Evolutionary conservation across 306 rosid genomes (phyloP), one percentile per base, ranked within the genome.

Genomic region (Argentina anserina): DNA sequence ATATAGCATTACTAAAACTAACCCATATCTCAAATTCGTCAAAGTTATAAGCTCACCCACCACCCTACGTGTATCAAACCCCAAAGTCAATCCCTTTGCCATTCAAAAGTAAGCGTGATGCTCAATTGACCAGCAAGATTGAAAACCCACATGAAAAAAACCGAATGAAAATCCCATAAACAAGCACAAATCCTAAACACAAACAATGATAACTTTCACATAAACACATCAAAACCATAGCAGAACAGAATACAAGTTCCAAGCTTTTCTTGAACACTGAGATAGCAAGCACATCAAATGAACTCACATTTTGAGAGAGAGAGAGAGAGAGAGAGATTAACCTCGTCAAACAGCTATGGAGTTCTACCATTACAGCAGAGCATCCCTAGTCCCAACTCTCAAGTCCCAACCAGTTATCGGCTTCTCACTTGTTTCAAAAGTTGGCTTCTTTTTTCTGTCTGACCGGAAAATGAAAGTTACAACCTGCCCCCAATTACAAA

Each of bases 371-470:
- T 74, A 78, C 73, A 56, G 70, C 63, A 76, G 73, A 56, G 56
- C 60, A 71, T 37, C 65, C 75, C 31, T 33, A 41, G 64, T 67
- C 75, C 80, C 74, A 62, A 26, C 66, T n/a, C n/a, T n/a, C 31
- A 42, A 41, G 64, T 67, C 75, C 80, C 74, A 62, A 26, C 66
- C 64, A 69, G 82, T 69, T 74, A 53, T 78, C 75, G 79, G 56
- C 67, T 78, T 74, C 82, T 72, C 80, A 47, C 82, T 75, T 55
- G 63, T 65, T 78, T 71, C 73, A 70, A 78, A 77, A 53, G 67
- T 20, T n/a, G 8, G n/a, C 67, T 69, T 25, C n/a, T 69, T 42
- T 70, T 50, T 72, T 23, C 50, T 62, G 23, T 15, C 6, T 37
- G 13, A 81, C 85, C 74, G 79, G 80, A 47, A n/a, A n/a, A n/a